Conservation (phyloP, 2,329 filamentous ascomycete genomes). For the Geosmithia putterillii region DNA sequence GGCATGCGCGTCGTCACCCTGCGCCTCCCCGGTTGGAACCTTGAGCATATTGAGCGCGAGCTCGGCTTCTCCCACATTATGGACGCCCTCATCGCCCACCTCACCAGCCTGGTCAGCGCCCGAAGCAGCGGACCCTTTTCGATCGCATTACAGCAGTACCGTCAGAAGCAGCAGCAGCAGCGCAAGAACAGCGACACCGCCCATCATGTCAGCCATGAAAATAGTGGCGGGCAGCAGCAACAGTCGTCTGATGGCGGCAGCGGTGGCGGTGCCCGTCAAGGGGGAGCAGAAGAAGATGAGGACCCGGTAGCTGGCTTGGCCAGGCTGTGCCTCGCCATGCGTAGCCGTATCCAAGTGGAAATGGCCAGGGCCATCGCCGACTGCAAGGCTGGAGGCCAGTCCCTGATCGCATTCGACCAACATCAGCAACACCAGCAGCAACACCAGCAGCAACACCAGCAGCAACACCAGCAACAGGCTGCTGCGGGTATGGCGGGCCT, state of each 20-base stretch:
- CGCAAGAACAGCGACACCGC: constrained; percentile 1
- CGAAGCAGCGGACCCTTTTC: constrained; percentile 13
- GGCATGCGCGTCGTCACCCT: constrained; percentile 33
- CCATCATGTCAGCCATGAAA: no score
- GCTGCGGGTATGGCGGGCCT: background rate
- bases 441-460: background rate
- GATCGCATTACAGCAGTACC: background rate
- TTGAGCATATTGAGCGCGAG: constrained; percentile 11
- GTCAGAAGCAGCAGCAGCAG: background rate
- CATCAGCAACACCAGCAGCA: background rate
- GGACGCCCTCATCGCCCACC: constrained; percentile 15
- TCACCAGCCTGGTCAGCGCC: constrained; percentile 14
- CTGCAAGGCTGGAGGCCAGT: background rate
- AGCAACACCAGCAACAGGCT: background rate
- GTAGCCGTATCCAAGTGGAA: constrained; percentile 12
- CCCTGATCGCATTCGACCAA: background rate
- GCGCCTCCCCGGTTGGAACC: constrained; percentile 32
- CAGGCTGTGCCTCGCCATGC: constrained; percentile 15
- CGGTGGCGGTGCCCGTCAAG: no score
- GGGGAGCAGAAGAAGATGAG: background rate
- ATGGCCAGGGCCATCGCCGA: background rate
- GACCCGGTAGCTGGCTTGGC: constrained; percentile 19
- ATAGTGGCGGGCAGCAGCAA: constrained; percentile 2
- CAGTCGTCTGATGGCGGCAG: background rate
- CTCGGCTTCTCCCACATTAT: constrained; percentile 8